Evolutionary conservation across 441 rosid genomes (phyloP), one percentile per base, ranked within the genome.

Genomic region (Populus hybrid): DNA sequence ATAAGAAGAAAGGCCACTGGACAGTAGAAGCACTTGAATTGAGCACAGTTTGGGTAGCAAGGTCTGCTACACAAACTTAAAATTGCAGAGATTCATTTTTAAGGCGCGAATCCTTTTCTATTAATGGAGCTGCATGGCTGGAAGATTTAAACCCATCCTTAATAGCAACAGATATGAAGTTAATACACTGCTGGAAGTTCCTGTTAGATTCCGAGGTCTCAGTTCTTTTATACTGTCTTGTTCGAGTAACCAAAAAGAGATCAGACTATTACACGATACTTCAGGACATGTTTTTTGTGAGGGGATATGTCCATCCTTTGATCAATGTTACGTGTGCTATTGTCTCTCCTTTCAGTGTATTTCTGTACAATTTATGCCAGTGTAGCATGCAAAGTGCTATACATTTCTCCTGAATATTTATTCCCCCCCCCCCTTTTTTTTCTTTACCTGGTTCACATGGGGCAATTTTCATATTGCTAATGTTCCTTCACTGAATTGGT

Each of bases 401-500:
- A 86, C 84, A 74, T 40, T 82, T 77, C 67, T 76, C 57, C 57
- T 11, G 1, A 10, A n/a, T 75, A 30, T 21, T 46, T 4, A 21
- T 80, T 72, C 23, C 63, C 72, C 10, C 63, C 72, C 10, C 63
- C 72, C 10, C 9, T 72, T 40, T 32, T 76, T 79, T 46, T 70
- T 38, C 75, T 20, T 10, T 11, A 70, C 73, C 71, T 28, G 70
- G 20, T 61, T 75, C 66, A 23, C 66, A 10, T 3, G 46, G 3
- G 35, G 46, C 34, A 10, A 4, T 40, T 83, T 36, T 91, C 83
- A 94, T 77, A 90, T 86, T 8, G 97, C 91, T 5, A 96, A 83
- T 23, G 94, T 86, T 76, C 94, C 99, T 83, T 91, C 99, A 1
- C 81, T 72, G 72, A 86, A 75, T 84, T 88, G 91, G 86, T 82